Percentiles rank a stretch among this genome's conserved stretches.
phyloP scores from a whole-genome alignment of 2,329 filamentous ascomycete genomes.

The Colletotrichum sp. region DNA sequence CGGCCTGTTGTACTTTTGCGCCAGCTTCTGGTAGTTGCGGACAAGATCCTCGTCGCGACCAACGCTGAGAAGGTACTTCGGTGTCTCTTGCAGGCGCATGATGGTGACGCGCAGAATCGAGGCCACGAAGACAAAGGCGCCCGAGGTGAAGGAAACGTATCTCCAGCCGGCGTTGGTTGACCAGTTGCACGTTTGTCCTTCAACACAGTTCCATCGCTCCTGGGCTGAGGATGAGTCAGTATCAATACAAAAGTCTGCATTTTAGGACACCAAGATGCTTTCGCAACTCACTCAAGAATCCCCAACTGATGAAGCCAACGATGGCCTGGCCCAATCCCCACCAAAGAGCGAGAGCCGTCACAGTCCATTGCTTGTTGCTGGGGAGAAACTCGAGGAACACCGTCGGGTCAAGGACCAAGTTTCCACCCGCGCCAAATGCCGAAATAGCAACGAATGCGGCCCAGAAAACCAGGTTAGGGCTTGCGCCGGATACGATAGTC shows the following conservation, averaged over 20 bases:
- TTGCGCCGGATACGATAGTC: conserved; percentile 64
- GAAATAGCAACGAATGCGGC: conserved; percentile 63
- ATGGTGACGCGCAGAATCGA: conserved; percentile 59
- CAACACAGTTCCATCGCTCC: conserved; percentile 45
- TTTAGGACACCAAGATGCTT: rapidly evolving
- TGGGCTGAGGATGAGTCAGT: conserved; percentile 30
- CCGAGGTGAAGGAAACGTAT: conserved; percentile 50
- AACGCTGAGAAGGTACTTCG: conserved; percentile 61
- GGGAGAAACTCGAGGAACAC: conserved; percentile 51
- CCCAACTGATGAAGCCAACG: conserved; percentile 55
- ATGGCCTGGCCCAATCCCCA: conserved; percentile 54
- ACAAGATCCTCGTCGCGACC: conserved; percentile 58
- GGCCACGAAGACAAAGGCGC: conserved; percentile 49
- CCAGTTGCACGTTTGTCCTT: conserved; percentile 41
- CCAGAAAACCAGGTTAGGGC: conserved; percentile 65
- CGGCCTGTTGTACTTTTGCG: conserved; percentile 39
- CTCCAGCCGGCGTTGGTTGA: conserved; percentile 55
- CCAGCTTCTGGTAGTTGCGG: conserved; percentile 40
- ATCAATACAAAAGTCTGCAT: background rate
- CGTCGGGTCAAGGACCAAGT: conserved; percentile 66
- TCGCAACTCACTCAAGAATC: conserved; percentile 43
- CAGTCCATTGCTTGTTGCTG: conserved; percentile 64
- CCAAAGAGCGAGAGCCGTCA: conserved; percentile 64
- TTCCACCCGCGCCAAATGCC: conserved; percentile 68
- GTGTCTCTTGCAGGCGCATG: conserved; percentile 61